Conservation (phyloP, 2,329 filamentous ascomycete species). For the Colletotrichum sp. region DNA sequence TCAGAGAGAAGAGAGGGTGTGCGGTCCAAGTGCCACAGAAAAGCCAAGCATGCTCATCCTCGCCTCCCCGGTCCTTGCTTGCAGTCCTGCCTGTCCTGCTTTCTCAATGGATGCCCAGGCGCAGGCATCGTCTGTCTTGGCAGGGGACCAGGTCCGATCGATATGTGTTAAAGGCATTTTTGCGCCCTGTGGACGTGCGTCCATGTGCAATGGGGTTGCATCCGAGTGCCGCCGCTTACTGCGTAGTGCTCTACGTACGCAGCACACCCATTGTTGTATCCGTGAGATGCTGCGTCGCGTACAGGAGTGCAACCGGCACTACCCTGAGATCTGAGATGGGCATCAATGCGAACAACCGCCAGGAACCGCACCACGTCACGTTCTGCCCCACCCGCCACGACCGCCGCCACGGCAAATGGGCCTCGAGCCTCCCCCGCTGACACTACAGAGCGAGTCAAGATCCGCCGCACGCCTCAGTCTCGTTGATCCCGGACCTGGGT, state of each 20-base stretch:
- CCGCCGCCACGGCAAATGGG: background rate
- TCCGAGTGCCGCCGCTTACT: background rate
- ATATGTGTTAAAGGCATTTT: background rate
- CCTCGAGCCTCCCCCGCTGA: background rate
- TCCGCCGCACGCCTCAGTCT: background rate
- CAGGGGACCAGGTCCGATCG: background rate
- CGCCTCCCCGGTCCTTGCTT: background rate
- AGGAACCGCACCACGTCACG: conserved; percentile 1
- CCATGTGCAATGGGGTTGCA: background rate
- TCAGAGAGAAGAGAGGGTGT: background rate
- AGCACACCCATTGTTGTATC: background rate
- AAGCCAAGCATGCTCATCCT: background rate
- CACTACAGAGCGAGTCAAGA: background rate
- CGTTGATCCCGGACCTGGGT: background rate
- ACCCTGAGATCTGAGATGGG: conserved; percentile 10
- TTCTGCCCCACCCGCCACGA: background rate
- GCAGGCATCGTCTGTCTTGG: conserved; percentile 5
- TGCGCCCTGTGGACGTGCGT: background rate
- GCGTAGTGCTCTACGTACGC: too few species aligned
- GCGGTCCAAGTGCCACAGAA: background rate
- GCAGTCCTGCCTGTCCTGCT: background rate
- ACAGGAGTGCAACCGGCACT: background rate
- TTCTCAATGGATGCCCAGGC: background rate
- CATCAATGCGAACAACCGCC: conserved; percentile 4
- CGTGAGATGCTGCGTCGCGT: background rate